Conservation (phyloP, 1,139 yeast genomes). For the Spathaspora jeffriesii region DNA sequence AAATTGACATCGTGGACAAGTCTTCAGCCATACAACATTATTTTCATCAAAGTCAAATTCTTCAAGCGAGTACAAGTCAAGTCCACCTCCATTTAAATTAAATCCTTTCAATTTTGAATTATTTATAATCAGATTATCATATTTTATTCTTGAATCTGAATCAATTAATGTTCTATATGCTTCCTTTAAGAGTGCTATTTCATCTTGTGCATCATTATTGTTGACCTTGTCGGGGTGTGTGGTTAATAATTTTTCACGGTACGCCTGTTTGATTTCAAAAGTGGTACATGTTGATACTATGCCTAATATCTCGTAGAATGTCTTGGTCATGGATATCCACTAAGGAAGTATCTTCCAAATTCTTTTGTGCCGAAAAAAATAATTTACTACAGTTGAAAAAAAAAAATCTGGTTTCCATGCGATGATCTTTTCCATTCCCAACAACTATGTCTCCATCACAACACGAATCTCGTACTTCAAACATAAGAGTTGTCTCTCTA, state of each 20-base stretch:
- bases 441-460: slow-evolving; percentile 11
- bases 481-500: slow-evolving; percentile 29
- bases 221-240: slow-evolving; percentile 77
- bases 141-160: slow-evolving; percentile 35
- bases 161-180: slow-evolving; percentile 62
- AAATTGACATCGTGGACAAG: slow-evolving; percentile 76
- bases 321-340: slow-evolving; percentile 8
- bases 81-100: slow-evolving; percentile 59
- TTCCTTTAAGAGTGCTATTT: slow-evolving; percentile 46
- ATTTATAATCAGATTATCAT: slow-evolving; percentile 47
- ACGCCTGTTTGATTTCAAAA: slow-evolving; percentile 58
- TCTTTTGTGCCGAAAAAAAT: slow-evolving; percentile 6
- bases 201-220: slow-evolving; percentile 12
- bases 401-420: slow-evolving; percentile 1
- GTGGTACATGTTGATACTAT: slow-evolving; percentile 21
- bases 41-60: slow-evolving; percentile 48
- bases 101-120: slow-evolving; percentile 48
- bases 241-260: slow-evolving; percentile 54
- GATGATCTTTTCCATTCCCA: not conserved
- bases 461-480: slow-evolving; percentile 19
- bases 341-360: not conserved
- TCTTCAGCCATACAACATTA: slow-evolving; percentile 39
- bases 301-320: slow-evolving; percentile 59
- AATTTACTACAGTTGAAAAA: slow-evolving; percentile 2
- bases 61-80: slow-evolving; percentile 65